These are phyloP conservation scores for Kodamaea jinghongensis DNA, from an alignment of 805 yeast genomes.

Conservation along the genomic window DNA sequence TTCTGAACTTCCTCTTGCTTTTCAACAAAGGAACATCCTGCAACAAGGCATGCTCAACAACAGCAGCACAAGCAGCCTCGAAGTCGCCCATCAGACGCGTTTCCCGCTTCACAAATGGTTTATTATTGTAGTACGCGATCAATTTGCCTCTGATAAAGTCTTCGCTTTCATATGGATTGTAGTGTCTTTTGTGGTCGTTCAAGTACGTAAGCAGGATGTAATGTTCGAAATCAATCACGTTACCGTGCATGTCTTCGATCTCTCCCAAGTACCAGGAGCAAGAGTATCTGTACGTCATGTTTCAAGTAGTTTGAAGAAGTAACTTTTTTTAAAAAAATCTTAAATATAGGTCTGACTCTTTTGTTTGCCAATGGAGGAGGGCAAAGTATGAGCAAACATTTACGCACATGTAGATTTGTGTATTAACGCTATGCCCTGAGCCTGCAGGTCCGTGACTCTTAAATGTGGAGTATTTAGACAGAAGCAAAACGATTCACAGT, in stretches of 20 bases:
- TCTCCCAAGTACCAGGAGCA: slow-evolving; percentile 8
- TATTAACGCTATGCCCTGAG: no score
- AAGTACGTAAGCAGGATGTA: slow-evolving; percentile 1
- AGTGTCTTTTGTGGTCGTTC: slow-evolving; percentile 1
- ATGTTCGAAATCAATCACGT: slow-evolving; percentile 5
- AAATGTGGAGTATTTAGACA: no score
- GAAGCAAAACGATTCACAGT: no score
- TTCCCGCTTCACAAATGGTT: not conserved
- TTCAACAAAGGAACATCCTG: not conserved
- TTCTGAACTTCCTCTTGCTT: not conserved
- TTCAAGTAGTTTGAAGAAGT: no score
- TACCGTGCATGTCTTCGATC: not conserved
- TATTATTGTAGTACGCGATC: not conserved
- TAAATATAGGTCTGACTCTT: no score
- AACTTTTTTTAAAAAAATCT: no score
- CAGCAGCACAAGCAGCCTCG: slow-evolving; percentile 4
- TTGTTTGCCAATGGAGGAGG: no score
- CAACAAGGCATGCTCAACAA: not conserved
- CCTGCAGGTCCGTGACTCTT: no score
- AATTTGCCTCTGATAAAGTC: slow-evolving; percentile 2
- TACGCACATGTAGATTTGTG: no score
- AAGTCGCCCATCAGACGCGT: not conserved
- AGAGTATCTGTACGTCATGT: slow-evolving; percentile 1
- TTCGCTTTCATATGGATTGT: slow-evolving; percentile 4
- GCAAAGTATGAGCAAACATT: no score